These are phyloP conservation scores for Rosa lucieae DNA, from an alignment of 306 rosid species.

Conservation along the genomic window DNA sequence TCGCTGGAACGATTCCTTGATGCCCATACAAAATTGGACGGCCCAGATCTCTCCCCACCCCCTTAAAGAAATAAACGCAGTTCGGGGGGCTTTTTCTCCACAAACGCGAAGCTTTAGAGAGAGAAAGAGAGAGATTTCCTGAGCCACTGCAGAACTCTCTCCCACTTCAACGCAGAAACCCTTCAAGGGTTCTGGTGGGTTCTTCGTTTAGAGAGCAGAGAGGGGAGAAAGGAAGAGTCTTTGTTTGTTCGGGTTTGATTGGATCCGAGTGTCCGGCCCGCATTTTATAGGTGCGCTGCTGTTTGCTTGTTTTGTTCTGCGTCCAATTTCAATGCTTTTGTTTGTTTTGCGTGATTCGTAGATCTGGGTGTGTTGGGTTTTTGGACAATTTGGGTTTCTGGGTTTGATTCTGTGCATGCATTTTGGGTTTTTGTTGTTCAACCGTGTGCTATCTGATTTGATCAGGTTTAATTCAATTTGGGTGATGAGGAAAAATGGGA, in stretches of 20 bases:
- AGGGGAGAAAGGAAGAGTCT: neutral
- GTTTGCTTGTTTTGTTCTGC: neutral
- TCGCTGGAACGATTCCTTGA: too few relatives aligned
- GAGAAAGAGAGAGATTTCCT: neutral
- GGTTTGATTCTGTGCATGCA: conserved; percentile 13
- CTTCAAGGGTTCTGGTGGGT: conserved; percentile 6
- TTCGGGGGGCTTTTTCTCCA: neutral
- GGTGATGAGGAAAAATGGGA: neutral
- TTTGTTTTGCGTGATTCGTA: conserved; percentile 6
- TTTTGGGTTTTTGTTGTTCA: neutral
- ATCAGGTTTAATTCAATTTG: conserved; percentile 6
- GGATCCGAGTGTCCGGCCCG: conserved; percentile 24
- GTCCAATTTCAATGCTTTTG: neutral
- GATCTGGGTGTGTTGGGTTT: conserved; percentile 40
- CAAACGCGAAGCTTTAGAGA: neutral
- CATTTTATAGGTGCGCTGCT: conserved; percentile 26
- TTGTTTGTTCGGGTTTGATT: conserved; percentile 1
- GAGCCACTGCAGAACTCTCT: neutral
- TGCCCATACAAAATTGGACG: conserved; percentile 20
- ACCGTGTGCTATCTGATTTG: neutral
- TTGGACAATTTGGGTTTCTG: neutral
- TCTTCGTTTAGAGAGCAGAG: neutral
- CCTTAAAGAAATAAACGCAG: neutral
- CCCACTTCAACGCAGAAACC: neutral
- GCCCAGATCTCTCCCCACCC: conserved; percentile 25